Evolutionary conservation across 179 eudicot species (phyloP), one percentile per base, ranked within the genome.

Genomic region (Camellia oleifera): DNA sequence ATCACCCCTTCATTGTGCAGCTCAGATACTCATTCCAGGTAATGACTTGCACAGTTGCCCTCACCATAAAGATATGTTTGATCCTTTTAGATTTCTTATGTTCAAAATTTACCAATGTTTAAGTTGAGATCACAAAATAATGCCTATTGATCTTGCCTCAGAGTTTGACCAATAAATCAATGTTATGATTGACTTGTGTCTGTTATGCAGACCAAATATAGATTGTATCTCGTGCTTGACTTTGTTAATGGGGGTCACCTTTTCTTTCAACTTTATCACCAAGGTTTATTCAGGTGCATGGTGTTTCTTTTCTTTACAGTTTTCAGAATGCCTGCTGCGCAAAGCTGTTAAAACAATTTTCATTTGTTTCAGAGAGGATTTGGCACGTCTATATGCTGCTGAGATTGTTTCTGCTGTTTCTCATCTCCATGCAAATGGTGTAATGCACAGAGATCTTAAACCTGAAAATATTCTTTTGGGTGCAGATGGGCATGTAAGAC

Each of bases 21-120:
- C 97, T 94, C 52, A 87, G 97, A 90, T 94, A 89, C 86, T 93
- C 97, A 15, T 93, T 94, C 83, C 97, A 93, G 81, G 98, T 93
- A 84, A 85, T 67, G 13, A 15, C 60, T 26, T 69, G 26, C 5
- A n/a, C 8, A 7, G 65, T 61, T 61, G 32, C 26, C 65, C 23
- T 61, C 40, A 32, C 2, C 40, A 32, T 32, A 32, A 32, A 32
- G 40, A 32, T 32, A 32, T 32, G 40, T 32, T 32, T 32, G 40
- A 32, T 32, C 40, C 40, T 32, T 32, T 32, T 32, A 32, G 40
- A 32, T 32, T 32, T 32, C 40, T 32, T 32, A 32, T 32, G 40
- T 32, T 32, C 40, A 32, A 32, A 32, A 32, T 32, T 32, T 32
- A 32, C 40, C 40, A 32, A 32, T 32, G 12, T 56, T 56, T 11